These are phyloP conservation scores for Penicillium flavigenum DNA, from an alignment of 495 filamentous ascomycete species.

Conservation along the genomic window DNA sequence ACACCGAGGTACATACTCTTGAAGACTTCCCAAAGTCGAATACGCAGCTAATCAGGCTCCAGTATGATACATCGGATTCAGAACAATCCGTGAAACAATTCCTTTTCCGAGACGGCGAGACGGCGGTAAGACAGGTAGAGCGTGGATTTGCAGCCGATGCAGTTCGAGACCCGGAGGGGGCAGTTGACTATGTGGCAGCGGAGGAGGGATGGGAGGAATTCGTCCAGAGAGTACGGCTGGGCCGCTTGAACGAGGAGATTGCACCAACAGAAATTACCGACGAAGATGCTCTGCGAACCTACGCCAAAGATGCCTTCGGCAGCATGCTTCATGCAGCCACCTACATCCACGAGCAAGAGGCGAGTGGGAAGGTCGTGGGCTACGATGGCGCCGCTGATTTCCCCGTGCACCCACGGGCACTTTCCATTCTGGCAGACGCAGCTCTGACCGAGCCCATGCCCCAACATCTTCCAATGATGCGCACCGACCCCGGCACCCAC, in stretches of 20 bases:
- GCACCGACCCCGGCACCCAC: constrained; percentile 21
- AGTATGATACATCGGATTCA: constrained; percentile 45
- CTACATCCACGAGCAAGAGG: constrained; percentile 6
- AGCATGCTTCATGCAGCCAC: constrained; percentile 21
- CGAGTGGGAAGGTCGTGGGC: neutral
- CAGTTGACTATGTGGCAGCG: constrained; percentile 34
- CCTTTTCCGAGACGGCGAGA: constrained; percentile 29
- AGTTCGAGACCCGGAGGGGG: constrained; percentile 38
- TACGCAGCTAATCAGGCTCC: constrained; percentile 12
- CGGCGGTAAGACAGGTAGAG: constrained; percentile 29
- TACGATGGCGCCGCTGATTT: constrained; percentile 8
- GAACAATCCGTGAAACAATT: constrained; percentile 33
- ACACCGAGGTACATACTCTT: constrained; percentile 40
- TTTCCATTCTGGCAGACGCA: constrained; percentile 38
- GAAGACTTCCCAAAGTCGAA: neutral
- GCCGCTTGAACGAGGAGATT: constrained; percentile 21
- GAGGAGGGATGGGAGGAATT: constrained; percentile 45
- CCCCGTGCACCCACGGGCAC: constrained; percentile 20
- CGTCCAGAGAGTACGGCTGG: constrained; percentile 39
- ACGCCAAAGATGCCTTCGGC: constrained; percentile 8
- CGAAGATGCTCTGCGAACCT: constrained; percentile 3
- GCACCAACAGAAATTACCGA: neutral
- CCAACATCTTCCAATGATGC: constrained; percentile 30
- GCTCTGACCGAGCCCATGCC: constrained; percentile 30
- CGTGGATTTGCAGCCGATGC: constrained; percentile 40